Evolutionary conservation across 495 filamentous ascomycete species (phyloP).

Genomic region (Parachaetomium inaequale): DNA sequence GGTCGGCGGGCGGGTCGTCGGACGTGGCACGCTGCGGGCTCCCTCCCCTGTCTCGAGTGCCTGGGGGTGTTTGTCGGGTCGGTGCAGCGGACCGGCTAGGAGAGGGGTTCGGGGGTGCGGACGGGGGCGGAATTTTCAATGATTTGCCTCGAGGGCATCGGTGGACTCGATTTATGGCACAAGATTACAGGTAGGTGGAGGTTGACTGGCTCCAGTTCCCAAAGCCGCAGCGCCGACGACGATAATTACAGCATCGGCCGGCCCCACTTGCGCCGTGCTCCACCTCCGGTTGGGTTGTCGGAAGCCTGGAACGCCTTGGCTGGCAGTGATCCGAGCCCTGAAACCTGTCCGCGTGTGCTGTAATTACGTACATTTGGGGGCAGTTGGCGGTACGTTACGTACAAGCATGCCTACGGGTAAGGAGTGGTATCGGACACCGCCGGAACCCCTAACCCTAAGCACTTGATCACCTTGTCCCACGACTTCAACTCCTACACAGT

Average conservation of each 20-base stretch:
- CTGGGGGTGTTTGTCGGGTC: slow-evolving; percentile 21
- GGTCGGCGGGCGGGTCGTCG: slow-evolving; percentile 11
- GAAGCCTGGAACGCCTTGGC: slow-evolving; percentile 8
- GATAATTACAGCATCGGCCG: background rate
- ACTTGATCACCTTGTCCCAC: too few relatives aligned
- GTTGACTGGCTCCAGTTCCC: background rate
- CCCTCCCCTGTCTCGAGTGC: slow-evolving; percentile 41
- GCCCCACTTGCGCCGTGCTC: background rate
- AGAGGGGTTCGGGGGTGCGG: slow-evolving; percentile 36
- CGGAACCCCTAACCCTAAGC: background rate
- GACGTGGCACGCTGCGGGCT: slow-evolving; percentile 23
- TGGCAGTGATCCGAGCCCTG: background rate
- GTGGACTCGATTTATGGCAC: background rate
- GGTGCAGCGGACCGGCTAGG: slow-evolving; percentile 32
- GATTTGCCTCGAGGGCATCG: slow-evolving; percentile 23
- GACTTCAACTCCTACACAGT: too few relatives aligned
- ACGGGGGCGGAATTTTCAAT: slow-evolving; percentile 39
- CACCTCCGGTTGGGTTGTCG: background rate
- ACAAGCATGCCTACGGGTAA: too few relatives aligned
- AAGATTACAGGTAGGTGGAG: background rate
- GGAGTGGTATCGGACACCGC: background rate
- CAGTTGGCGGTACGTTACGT: background rate
- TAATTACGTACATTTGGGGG: background rate
- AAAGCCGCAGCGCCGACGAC: background rate
- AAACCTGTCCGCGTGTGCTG: background rate